Evolutionary conservation across 2,329 filamentous ascomycete species (phyloP).

Genomic region (Diaporthe velutina): DNA sequence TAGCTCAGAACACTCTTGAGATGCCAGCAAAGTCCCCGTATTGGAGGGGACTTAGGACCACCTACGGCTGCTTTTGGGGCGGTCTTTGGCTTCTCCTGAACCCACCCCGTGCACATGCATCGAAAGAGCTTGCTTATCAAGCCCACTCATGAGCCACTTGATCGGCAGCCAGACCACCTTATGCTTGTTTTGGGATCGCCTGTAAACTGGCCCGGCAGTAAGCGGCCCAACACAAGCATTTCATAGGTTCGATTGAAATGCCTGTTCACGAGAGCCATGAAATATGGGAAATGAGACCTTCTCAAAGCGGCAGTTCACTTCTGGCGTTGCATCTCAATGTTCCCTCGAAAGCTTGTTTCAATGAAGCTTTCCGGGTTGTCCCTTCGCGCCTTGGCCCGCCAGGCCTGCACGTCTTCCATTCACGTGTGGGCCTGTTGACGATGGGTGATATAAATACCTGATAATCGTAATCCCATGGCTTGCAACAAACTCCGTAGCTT

Average conservation of each 20-base stretch:
- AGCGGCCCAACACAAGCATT: background rate
- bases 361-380: conserved; percentile 25
- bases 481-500: background rate
- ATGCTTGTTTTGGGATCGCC: conserved; percentile 9
- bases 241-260: conserved; percentile 2
- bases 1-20: background rate
- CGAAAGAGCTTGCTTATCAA: conserved; percentile 17
- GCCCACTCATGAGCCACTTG: conserved; percentile 15
- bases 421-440: background rate
- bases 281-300: conserved; percentile 35
- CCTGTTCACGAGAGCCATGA: conserved; percentile 12
- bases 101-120: conserved; percentile 5
- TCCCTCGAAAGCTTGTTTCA: conserved; percentile 13
- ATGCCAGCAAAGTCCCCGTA: conserved; percentile 6
- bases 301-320: conserved; percentile 38
- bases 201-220: background rate
- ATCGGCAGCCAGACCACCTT: background rate
- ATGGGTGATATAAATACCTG: conserved; percentile 11
- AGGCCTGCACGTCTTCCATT: background rate
- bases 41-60: background rate
- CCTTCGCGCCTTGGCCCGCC: conserved; percentile 6
- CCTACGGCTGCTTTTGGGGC: conserved; percentile 19
- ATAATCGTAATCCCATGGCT: background rate
- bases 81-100: conserved; percentile 19
- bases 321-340: conserved; percentile 5